Evolutionary conservation across 331 rosid genomes (phyloP).

Genomic region (Rhamnella rubrinervis): DNA sequence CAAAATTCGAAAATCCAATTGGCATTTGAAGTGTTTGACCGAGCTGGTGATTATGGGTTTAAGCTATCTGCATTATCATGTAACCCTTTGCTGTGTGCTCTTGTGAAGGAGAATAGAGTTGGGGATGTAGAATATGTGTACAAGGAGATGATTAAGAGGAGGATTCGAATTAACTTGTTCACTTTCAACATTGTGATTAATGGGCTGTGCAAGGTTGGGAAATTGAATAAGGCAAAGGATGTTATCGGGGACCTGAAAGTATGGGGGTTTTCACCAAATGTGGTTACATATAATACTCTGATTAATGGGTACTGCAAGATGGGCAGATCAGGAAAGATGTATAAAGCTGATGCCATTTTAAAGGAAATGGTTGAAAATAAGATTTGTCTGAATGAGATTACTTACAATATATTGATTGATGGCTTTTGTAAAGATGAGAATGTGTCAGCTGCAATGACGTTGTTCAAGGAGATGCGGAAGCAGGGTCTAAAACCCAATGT

Average conservation of each 20-base stretch:
- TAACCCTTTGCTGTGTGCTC: slow-evolving; percentile 33
- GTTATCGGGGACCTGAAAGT: slow-evolving; percentile 42
- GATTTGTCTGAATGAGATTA: slow-evolving; percentile 26
- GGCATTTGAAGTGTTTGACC: slow-evolving; percentile 36
- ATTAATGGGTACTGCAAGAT: slow-evolving; percentile 45
- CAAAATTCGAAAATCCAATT: slow-evolving; percentile 17
- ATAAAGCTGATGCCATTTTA: slow-evolving; percentile 40
- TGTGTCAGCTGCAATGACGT: slow-evolving; percentile 27
- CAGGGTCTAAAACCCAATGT: slow-evolving; percentile 35
- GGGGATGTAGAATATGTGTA: slow-evolving; percentile 31
- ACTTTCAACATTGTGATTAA: slow-evolving; percentile 42
- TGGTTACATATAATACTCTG: slow-evolving; percentile 35
- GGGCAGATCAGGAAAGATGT: slow-evolving; percentile 43
- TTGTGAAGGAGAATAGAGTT: slow-evolving; percentile 33
- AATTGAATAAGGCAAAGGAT: slow-evolving; percentile 38
- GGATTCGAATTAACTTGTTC: slow-evolving; percentile 29
- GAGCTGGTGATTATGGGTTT: slow-evolving; percentile 41
- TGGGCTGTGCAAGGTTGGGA: slow-evolving; percentile 54
- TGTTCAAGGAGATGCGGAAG: slow-evolving; percentile 29
- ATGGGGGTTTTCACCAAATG: slow-evolving; percentile 34
- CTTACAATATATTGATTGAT: slow-evolving; percentile 37
- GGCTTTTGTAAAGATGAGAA: slow-evolving; percentile 46
- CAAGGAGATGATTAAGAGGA: slow-evolving; percentile 42
- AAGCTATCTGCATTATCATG: slow-evolving; percentile 33
- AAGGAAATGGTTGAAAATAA: slow-evolving; percentile 37